Base-by-base conservation (phyloP, 2,329 filamentous ascomycete species). In the Exophiala calicioides region DNA sequence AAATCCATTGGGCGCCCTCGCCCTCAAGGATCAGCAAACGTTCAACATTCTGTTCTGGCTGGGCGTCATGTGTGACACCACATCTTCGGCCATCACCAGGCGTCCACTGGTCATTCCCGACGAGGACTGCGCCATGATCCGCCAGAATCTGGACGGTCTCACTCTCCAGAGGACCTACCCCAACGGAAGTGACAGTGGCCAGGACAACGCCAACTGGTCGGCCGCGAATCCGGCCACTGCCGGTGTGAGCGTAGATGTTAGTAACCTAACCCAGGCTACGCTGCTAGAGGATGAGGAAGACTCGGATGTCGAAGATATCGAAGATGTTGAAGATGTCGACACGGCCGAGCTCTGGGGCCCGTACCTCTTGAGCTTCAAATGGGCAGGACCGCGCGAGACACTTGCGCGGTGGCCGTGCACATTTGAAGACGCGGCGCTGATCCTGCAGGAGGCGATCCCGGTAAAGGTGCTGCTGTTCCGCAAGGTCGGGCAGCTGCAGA, bases 401-500 rank as follows among this genome's bases (percentile, higher is more conserved):
- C 39, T 13, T 30, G 33, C 41, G 2, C 43, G 70, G 35, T 81
- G 77, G 75, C 79, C 79, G 3, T 81, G 78, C 57, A 68, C 74
- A 0, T 75, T 77, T 49, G 71, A 77, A 15, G 67, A 70, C 6
- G 77, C 78, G 1, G 70, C 76, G 1, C 63, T 71, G 16, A 62
- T 72, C 1, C 68, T 82, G 2, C 72, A 73, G 12, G 71, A 76
- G 44, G 75, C 78, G 2, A 76, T 76, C 3, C 78, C 78, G 0
- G 75, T 81, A 43, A 82, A 82, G 60, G 77, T 82, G 1, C 64
- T 82, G 2, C 69, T 82, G 5, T 82, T 77, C 55, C 74, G 79
- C n/a, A 74, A 78, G 46, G 70, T 81, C 8, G 74, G 74, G 0
- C 74, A 74, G 10, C 69, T 82, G 0, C 79, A 82, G 53, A 77